Evolutionary conservation across 208 protist genomes (phyloP).

Genomic region (Leishmania braziliensis): DNA sequence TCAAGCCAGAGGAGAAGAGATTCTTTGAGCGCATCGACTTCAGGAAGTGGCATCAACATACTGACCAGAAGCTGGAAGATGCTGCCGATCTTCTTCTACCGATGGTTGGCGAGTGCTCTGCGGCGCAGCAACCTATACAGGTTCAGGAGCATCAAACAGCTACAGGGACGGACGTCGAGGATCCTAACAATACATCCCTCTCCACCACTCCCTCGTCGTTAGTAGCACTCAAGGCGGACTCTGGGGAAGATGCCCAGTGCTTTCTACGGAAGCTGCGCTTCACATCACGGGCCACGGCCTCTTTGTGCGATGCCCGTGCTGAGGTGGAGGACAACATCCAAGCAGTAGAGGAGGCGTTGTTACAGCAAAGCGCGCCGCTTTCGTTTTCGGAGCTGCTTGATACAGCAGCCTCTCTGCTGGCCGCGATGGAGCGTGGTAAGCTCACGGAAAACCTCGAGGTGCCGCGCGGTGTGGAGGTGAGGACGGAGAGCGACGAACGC

Average conservation of each 20-base stretch:
- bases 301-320: slow-evolving; percentile 32
- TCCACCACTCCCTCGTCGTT: background rate
- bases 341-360: slow-evolving; percentile 48
- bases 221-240: slow-evolving; percentile 14
- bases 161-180: background rate
- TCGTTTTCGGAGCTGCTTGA: slow-evolving; percentile 63
- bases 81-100: background rate
- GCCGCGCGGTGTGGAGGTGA: slow-evolving; percentile 27
- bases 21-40: slow-evolving; percentile 43
- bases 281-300: slow-evolving; percentile 18
- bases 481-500: background rate
- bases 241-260: background rate
- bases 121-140: background rate
- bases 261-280: slow-evolving; percentile 24
- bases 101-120: background rate
- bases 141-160: background rate
- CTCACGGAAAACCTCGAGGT: slow-evolving; percentile 42
- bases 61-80: slow-evolving; percentile 4
- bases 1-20: slow-evolving; percentile 40
- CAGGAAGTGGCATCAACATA: slow-evolving; percentile 11
- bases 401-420: slow-evolving; percentile 44
- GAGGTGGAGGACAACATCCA: slow-evolving; percentile 71
- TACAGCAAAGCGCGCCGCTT: slow-evolving; percentile 47
- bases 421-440: slow-evolving; percentile 65
- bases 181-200: background rate